These are phyloP conservation scores for Penicillium manginii DNA, from an alignment of 495 filamentous ascomycete genomes.

Conservation along the genomic window DNA sequence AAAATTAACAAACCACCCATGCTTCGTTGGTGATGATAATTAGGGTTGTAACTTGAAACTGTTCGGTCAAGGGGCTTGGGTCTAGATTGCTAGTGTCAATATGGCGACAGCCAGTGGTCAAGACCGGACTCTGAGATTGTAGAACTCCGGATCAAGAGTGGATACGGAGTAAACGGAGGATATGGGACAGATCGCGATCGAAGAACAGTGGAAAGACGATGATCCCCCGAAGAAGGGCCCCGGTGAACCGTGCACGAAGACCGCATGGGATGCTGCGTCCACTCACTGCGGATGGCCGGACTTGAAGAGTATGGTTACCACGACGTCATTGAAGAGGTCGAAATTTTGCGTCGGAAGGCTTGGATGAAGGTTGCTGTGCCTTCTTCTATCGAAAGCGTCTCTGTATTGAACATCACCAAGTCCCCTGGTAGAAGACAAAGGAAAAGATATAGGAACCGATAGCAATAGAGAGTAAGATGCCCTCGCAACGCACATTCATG, in stretches of 20 bases:
- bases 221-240: not conserved
- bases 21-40: not conserved
- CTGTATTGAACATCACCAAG: not conserved
- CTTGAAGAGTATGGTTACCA: constrained; percentile 1
- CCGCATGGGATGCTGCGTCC: not conserved
- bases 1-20: not conserved
- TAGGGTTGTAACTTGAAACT: not conserved
- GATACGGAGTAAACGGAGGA: too few species aligned
- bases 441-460: not conserved
- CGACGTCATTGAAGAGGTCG: constrained; percentile 13
- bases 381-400: too few species aligned
- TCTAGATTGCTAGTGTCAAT: too few species aligned
- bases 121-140: too few species aligned
- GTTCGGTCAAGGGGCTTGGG: too few species aligned
- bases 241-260: constrained; percentile 12
- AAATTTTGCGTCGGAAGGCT: not conserved
- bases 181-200: not conserved
- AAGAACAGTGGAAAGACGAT: not conserved
- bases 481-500: not conserved
- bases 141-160: too few species aligned
- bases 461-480: not conserved
- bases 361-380: too few species aligned
- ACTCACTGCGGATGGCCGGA: constrained; percentile 15
- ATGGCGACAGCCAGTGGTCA: too few species aligned
- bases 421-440: not conserved